Percentiles rank a stretch among this genome's conserved stretches.
Conservation (phyloP, 768 basidiomycete genomes). For the Lanmaoa rubissima region DNA sequence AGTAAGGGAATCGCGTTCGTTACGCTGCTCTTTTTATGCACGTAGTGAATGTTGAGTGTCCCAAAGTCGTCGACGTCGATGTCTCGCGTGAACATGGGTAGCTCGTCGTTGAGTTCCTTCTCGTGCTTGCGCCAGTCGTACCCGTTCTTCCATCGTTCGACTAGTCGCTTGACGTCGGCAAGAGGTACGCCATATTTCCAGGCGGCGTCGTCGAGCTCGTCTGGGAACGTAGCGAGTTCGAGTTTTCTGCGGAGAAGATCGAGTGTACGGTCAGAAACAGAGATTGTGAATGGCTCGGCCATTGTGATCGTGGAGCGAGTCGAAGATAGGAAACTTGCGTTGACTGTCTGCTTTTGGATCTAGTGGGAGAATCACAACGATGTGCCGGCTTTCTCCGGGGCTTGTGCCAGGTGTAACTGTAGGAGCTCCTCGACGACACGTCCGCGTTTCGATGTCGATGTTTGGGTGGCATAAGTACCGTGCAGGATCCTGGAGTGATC, state of each 20-base stretch:
- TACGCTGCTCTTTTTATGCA: conserved; percentile 49
- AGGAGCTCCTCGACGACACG: background rate
- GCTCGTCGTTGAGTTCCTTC: conserved; percentile 44
- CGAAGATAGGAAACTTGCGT: background rate
- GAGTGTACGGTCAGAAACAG: conserved; percentile 44
- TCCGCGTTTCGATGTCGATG: background rate
- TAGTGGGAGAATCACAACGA: conserved; percentile 1
- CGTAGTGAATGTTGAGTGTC: conserved; percentile 53
- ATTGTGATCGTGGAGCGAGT: conserved; percentile 1
- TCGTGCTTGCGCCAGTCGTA: conserved; percentile 60
- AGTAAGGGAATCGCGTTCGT: conserved; percentile 54
- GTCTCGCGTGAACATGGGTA: conserved; percentile 56
- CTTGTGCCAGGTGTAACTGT: background rate
- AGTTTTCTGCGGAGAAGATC: conserved; percentile 45
- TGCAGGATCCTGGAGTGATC: too few species aligned
- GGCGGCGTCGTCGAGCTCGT: conserved; percentile 51
- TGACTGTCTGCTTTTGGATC: background rate
- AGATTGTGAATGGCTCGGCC: conserved; percentile 48
- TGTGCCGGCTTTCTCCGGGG: background rate
- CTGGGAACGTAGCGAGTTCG: conserved; percentile 47
- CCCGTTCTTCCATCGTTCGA: conserved; percentile 48
- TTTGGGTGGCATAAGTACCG: background rate
- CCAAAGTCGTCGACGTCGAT: conserved; percentile 49
- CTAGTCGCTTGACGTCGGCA: conserved; percentile 46
- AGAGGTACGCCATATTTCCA: conserved; percentile 55